These are phyloP conservation scores for Pyropia haitanensis DNA, from an alignment of 23 red algal species.

Conservation along the genomic window DNA sequence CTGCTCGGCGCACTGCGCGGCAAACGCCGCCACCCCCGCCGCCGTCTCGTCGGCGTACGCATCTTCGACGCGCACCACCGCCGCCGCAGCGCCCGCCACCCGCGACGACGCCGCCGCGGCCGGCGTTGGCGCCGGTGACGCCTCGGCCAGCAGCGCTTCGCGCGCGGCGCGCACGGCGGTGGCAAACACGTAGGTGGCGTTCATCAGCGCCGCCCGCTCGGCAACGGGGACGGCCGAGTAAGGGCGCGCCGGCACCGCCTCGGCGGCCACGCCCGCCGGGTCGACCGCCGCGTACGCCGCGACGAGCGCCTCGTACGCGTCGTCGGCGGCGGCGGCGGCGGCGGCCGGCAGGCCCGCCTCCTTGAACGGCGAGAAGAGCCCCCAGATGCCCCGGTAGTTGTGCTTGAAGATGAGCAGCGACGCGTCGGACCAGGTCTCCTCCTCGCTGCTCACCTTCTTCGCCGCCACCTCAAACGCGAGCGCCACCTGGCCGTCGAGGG, in stretches of 20 bases:
- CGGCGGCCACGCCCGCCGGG: slow-evolving; percentile 17
- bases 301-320: neutral
- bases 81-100: slow-evolving; percentile 6
- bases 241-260: slow-evolving; percentile 5
- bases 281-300: neutral
- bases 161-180: slow-evolving; percentile 5
- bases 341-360: neutral
- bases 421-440: slow-evolving; percentile 2
- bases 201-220: slow-evolving; percentile 19
- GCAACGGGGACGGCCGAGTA: slow-evolving; percentile 18
- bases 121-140: slow-evolving; percentile 1
- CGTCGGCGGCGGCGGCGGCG: neutral
- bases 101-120: neutral
- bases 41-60: slow-evolving; percentile 4
- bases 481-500: slow-evolving; percentile 11
- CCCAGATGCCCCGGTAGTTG: slow-evolving; percentile 26
- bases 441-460: slow-evolving; percentile 1
- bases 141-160: neutral
- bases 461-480: slow-evolving; percentile 1
- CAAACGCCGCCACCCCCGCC: slow-evolving; percentile 12
- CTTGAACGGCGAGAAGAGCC: slow-evolving; percentile 14
- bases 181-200: slow-evolving; percentile 28
- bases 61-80: neutral
- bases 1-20: slow-evolving; percentile 18
- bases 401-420: slow-evolving; percentile 23